phyloP scores from a whole-genome alignment of 345 rosid species.

The Gossypium raimondii region DNA sequence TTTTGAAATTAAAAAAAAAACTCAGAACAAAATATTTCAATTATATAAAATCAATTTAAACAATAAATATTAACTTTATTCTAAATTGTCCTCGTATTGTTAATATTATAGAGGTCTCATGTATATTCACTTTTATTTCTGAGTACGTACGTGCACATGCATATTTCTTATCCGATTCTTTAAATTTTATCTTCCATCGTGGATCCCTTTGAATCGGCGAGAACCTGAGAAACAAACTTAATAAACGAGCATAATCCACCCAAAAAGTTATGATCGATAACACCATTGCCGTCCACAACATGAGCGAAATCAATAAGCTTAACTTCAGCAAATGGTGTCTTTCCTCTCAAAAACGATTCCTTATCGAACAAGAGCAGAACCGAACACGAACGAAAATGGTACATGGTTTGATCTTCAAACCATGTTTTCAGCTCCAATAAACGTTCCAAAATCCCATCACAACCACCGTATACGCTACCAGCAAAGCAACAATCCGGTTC shows the following conservation, averaged over 20 bases:
- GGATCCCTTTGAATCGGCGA: conserved; percentile 39
- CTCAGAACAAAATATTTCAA: no score
- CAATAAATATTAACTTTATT: no score
- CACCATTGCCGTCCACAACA: conserved; percentile 66
- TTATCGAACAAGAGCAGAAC: conserved; percentile 65
- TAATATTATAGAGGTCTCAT: no score
- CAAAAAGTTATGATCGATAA: conserved; percentile 90
- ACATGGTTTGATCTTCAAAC: conserved; percentile 85
- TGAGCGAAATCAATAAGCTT: conserved; percentile 96
- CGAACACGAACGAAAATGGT: conserved; percentile 84
- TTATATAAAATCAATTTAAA: no score
- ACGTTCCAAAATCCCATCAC: conserved; percentile 64
- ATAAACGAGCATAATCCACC: conserved; percentile 93
- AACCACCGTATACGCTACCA: conserved; percentile 50
- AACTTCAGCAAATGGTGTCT: conserved; percentile 37
- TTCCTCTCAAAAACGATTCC: conserved; percentile 38
- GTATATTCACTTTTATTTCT: no score
- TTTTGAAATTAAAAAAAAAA: no score
- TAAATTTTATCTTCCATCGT: conserved; percentile 16
- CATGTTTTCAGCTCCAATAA: conserved; percentile 74
- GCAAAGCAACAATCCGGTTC: conserved; percentile 56
- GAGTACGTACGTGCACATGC: no score
- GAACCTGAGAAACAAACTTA: conserved; percentile 65
- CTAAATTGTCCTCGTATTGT: no score
- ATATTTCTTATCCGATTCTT: conserved; percentile 23